These are phyloP conservation scores for Diaporthe velutina DNA, from an alignment of 2,329 filamentous ascomycete species.

Conservation along the genomic window DNA sequence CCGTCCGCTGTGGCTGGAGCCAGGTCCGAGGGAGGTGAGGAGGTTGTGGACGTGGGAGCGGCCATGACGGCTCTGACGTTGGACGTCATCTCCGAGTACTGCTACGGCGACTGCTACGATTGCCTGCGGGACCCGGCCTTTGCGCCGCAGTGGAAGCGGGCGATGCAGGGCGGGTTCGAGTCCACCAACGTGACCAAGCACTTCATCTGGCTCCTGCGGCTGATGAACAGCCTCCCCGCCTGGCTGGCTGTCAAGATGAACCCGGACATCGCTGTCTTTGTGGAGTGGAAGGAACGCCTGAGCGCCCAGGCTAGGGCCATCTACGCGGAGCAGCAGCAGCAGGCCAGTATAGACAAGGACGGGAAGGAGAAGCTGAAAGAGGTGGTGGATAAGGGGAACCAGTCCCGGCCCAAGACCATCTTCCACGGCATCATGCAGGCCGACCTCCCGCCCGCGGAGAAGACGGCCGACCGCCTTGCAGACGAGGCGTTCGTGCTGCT, in stretches of 20 bases:
- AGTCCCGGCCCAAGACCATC: slow-evolving; percentile 23
- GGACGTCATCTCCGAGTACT: slow-evolving; percentile 14
- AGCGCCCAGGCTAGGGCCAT: slow-evolving; percentile 1
- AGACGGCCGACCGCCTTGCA: neutral
- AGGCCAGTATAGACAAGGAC: neutral
- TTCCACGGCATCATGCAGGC: slow-evolving; percentile 27
- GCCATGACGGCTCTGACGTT: slow-evolving; percentile 10
- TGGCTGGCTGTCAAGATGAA: slow-evolving; percentile 39
- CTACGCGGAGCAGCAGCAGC: slow-evolving; percentile 15
- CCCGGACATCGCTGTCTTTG: slow-evolving; percentile 3
- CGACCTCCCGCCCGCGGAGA: neutral
- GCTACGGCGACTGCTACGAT: slow-evolving; percentile 19
- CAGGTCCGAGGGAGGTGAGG: neutral
- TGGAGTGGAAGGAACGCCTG: neutral
- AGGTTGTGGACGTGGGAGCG: slow-evolving; percentile 5
- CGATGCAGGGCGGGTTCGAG: slow-evolving; percentile 13
- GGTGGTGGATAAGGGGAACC: neutral
- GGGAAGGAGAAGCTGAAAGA: neutral
- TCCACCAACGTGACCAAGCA: slow-evolving; percentile 18
- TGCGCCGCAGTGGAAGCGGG: slow-evolving; percentile 34
- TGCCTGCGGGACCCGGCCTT: slow-evolving; percentile 46
- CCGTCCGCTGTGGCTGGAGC: no score
- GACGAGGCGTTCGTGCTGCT: slow-evolving; percentile 9
- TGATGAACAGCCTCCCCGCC: neutral
- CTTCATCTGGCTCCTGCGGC: slow-evolving; percentile 11